A percentile compares a stretch with the other conserved stretches of the same genome.
phyloP scores from a whole-genome alignment of 495 filamentous ascomycete species.

The Penicillium robsamsonii region DNA sequence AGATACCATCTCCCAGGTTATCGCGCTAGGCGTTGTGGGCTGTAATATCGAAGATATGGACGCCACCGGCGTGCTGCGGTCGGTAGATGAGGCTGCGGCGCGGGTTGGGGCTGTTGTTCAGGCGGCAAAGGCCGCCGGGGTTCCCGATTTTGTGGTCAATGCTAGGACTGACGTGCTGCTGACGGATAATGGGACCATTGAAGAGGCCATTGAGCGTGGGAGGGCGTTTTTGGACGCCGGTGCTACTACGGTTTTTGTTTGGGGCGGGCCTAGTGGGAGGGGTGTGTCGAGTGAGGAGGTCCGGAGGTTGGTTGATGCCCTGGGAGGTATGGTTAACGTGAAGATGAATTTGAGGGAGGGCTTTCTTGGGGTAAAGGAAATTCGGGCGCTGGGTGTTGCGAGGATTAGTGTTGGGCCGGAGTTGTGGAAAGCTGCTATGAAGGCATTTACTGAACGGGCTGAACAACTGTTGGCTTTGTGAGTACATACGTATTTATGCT shows the following conservation, averaged over 20 bases:
- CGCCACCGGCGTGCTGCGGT: conserved; percentile 30
- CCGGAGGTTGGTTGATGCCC: conserved; percentile 32
- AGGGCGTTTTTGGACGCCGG: conserved; percentile 46
- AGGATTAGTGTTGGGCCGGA: conserved; percentile 45
- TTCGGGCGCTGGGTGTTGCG: conserved; percentile 43
- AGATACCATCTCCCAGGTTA: conserved; percentile 34
- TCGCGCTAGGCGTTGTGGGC: conserved; percentile 48
- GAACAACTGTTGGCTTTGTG: conserved; percentile 11
- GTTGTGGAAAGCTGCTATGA: conserved; percentile 29
- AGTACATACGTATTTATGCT: background rate
- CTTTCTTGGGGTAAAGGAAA: conserved; percentile 32
- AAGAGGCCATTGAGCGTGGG: conserved; percentile 45
- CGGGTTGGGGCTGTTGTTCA: conserved; percentile 36
- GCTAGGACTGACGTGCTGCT: conserved; percentile 45
- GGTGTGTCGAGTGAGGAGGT: conserved; percentile 39
- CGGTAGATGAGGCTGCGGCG: conserved; percentile 33
- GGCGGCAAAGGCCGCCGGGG: conserved; percentile 36
- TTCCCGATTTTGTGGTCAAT: conserved; percentile 51
- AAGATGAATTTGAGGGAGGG: conserved; percentile 31
- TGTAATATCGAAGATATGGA: conserved; percentile 53
- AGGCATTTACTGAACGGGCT: conserved; percentile 30
- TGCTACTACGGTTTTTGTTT: conserved; percentile 47
- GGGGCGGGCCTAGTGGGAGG: conserved; percentile 36
- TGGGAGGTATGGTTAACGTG: conserved; percentile 38
- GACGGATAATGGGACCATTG: conserved; percentile 27